Percentiles rank a stretch among this genome's conserved stretches.
Conservation (phyloP, 768 basidiomycete genomes). For the Leucogyrophana mollusca region DNA sequence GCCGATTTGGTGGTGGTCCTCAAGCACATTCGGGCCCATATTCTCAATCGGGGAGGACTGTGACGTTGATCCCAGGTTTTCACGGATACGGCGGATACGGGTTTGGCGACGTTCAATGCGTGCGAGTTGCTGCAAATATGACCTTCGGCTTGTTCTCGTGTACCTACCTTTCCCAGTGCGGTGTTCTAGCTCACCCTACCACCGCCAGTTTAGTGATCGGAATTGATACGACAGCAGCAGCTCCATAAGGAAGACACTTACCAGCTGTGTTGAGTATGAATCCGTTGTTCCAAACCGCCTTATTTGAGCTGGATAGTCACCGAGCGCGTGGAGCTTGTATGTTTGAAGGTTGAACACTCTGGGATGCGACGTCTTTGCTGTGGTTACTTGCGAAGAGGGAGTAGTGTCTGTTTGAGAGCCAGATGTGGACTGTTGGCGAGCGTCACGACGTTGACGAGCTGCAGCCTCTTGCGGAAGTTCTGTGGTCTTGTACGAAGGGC, state of each 20-base stretch:
- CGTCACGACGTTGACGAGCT: constrained; percentile 16
- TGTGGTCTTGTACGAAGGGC: constrained; percentile 20
- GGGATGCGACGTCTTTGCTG: not conserved
- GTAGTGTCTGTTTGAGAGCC: not conserved
- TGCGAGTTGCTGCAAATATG: not conserved
- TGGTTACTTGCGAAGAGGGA: not conserved
- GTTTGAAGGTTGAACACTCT: constrained; percentile 15
- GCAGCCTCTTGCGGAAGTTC: constrained; percentile 29
- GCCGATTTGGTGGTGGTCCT: not conserved
- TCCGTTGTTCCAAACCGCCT: constrained; percentile 31
- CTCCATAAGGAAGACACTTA: constrained; percentile 9
- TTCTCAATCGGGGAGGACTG: not conserved
- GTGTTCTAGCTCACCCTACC: constrained; percentile 3
- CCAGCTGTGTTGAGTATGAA: constrained; percentile 31
- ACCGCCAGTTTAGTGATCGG: too few species aligned
- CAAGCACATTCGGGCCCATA: not conserved
- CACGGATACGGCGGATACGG: not conserved
- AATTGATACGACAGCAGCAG: not conserved
- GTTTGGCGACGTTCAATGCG: not conserved
- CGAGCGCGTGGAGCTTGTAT: constrained; percentile 34
- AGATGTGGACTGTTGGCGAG: not conserved
- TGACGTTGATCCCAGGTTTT: not conserved
- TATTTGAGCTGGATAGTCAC: constrained; percentile 28
- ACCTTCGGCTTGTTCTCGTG: not conserved
- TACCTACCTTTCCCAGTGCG: not conserved